These are phyloP conservation scores for Pyrenophora teres DNA, from an alignment of 2,329 filamentous ascomycete genomes.

Conservation along the genomic window DNA sequence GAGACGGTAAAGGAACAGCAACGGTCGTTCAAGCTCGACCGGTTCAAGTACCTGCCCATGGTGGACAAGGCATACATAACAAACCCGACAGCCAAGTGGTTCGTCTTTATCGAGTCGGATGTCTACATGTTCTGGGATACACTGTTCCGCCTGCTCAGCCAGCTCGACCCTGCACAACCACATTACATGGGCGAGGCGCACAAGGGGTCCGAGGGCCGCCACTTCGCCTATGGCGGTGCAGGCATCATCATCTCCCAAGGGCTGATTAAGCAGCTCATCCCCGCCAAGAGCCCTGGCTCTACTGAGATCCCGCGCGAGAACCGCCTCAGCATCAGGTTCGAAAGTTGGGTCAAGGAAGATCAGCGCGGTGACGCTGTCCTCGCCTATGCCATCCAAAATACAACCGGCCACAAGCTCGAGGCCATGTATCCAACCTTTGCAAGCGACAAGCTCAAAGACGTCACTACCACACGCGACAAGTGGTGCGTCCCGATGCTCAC, in stretches of 20 bases:
- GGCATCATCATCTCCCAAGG: slow-evolving; percentile 55
- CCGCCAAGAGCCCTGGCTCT: slow-evolving; percentile 31
- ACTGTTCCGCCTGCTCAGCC: slow-evolving; percentile 50
- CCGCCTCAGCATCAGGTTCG: slow-evolving; percentile 39
- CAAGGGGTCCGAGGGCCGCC: slow-evolving; percentile 34
- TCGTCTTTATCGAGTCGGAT: slow-evolving; percentile 48
- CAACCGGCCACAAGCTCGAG: slow-evolving; percentile 41
- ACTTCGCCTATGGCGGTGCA: slow-evolving; percentile 53
- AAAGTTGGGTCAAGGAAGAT: slow-evolving; percentile 49
- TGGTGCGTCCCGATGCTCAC: slow-evolving; percentile 53
- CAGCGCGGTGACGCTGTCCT: slow-evolving; percentile 51
- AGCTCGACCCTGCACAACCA: slow-evolving; percentile 43
- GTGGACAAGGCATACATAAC: slow-evolving; percentile 56
- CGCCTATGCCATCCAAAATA: slow-evolving; percentile 46
- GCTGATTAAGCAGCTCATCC: slow-evolving; percentile 56
- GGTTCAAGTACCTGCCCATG: slow-evolving; percentile 64
- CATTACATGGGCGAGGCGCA: slow-evolving; percentile 50
- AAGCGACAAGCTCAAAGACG: slow-evolving; percentile 56
- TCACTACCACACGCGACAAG: slow-evolving; percentile 46
- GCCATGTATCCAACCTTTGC: slow-evolving; percentile 48
- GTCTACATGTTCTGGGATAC: slow-evolving; percentile 48
- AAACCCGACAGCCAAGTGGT: slow-evolving; percentile 46
- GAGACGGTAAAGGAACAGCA: slow-evolving; percentile 53
- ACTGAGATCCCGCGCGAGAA: slow-evolving; percentile 39
- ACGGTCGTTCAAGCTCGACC: slow-evolving; percentile 61